A percentile compares a stretch with the other conserved stretches of the same genome.
These are phyloP conservation scores for Parmelia sp. DNA, from an alignment of 495 filamentous ascomycete genomes.

Conservation along the genomic window DNA sequence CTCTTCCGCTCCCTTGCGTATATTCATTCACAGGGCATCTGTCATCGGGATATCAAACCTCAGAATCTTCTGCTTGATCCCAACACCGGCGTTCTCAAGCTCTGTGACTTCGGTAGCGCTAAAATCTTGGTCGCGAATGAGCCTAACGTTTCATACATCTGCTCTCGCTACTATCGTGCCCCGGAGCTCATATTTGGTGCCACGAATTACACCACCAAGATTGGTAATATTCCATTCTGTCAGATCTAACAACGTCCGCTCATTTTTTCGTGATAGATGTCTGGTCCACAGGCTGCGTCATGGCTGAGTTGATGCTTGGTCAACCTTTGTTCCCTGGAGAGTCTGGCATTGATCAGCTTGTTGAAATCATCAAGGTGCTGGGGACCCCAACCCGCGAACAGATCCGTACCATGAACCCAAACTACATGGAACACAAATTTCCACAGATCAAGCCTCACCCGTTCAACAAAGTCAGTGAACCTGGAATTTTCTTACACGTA, in stretches of 20 bases:
- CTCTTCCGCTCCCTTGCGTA: slow-evolving; percentile 97
- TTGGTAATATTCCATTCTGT: slow-evolving; percentile 59
- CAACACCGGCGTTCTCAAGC: slow-evolving; percentile 82
- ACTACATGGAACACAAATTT: slow-evolving; percentile 99
- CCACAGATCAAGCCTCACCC: slow-evolving; percentile 99
- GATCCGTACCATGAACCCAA: slow-evolving; percentile 99
- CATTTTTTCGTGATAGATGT: slow-evolving; percentile 62
- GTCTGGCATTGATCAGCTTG: slow-evolving; percentile 96
- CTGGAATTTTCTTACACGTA: slow-evolving; percentile 13
- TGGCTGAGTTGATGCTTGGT: slow-evolving; percentile 98
- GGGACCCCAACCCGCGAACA: slow-evolving; percentile 97
- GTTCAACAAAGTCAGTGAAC: slow-evolving; percentile 73
- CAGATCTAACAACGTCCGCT: slow-evolving; percentile 19
- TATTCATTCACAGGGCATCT: slow-evolving; percentile 99
- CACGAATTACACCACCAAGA: slow-evolving; percentile 99
- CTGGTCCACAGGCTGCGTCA: slow-evolving; percentile 98
- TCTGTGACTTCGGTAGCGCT: slow-evolving; percentile 97
- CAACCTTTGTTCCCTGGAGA: slow-evolving; percentile 99
- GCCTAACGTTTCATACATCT: slow-evolving; percentile 99
- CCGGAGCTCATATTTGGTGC: slow-evolving; percentile 98
- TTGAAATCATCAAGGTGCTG: slow-evolving; percentile 99
- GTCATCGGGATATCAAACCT: slow-evolving; percentile 98
- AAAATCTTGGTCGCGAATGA: slow-evolving; percentile 99
- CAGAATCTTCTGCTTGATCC: slow-evolving; percentile 95
- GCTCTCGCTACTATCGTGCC: slow-evolving; percentile 96